Percentiles rank a stretch among this genome's conserved stretches.
Conservation (phyloP, 768 basidiomycete genomes). For the Rhizopogon vesiculosus region DNA sequence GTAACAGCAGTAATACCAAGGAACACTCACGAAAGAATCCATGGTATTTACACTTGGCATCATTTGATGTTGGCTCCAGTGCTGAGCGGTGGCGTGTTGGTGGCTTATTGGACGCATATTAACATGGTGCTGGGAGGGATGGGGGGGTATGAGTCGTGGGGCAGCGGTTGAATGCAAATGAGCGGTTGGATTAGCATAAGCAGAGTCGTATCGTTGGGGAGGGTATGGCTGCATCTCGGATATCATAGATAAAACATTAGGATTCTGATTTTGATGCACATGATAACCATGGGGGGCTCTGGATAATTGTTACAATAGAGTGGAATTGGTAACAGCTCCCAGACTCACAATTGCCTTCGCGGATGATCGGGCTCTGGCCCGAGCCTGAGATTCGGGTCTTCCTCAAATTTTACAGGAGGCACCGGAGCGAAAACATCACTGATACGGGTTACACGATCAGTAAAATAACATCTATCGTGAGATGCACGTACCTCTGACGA, state of each 20-base stretch:
- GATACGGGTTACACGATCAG: neutral
- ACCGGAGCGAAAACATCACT: neutral
- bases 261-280: constrained; percentile 34
- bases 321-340: neutral
- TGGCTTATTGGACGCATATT: constrained; percentile 51
- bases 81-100: constrained; percentile 35
- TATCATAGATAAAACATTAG: constrained; percentile 50
- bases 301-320: constrained; percentile 14
- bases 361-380: constrained; percentile 37
- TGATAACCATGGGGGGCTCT: constrained; percentile 43
- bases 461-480: neutral
- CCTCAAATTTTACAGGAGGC: neutral
- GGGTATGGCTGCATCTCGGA: constrained; percentile 54
- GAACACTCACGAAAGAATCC: constrained; percentile 59
- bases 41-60: constrained; percentile 46
- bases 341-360: constrained; percentile 45
- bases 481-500: constrained; percentile 32
- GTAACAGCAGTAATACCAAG: neutral
- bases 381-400: constrained; percentile 14
- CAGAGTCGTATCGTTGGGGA: constrained; percentile 47
- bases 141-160: constrained; percentile 33
- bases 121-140: constrained; percentile 25
- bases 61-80: constrained; percentile 49
- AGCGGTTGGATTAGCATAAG: constrained; percentile 33
- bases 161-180: constrained; percentile 27